These are phyloP conservation scores for Huntiella moniliformis DNA, from an alignment of 2,329 filamentous ascomycete genomes.

Conservation along the genomic window DNA sequence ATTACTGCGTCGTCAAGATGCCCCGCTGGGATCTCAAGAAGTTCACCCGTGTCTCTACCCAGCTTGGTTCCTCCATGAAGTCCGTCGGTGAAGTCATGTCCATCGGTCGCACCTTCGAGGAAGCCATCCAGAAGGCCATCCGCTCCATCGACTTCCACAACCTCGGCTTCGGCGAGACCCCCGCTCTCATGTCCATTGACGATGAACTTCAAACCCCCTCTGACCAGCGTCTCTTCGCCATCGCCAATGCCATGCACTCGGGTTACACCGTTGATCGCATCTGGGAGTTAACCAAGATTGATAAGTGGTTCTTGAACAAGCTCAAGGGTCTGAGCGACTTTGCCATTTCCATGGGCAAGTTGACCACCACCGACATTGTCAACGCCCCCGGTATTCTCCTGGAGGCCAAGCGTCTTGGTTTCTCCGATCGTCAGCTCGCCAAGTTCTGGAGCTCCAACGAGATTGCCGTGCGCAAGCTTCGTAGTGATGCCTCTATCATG, in stretches of 20 bases:
- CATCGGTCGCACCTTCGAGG: slow-evolving; percentile 90
- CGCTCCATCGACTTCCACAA: slow-evolving; percentile 90
- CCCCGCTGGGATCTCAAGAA: slow-evolving; percentile 98
- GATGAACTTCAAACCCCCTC: slow-evolving; percentile 93
- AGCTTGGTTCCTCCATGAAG: slow-evolving; percentile 97
- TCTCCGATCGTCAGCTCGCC: slow-evolving; percentile 82
- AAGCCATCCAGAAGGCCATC: slow-evolving; percentile 96
- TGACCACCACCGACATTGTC: slow-evolving; percentile 44
- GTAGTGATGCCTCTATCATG: slow-evolving; percentile 69
- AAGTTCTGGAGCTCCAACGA: slow-evolving; percentile 93
- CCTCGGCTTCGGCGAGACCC: slow-evolving; percentile 77
- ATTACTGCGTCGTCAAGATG: slow-evolving; percentile 98
- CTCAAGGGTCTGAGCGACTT: slow-evolving; percentile 86
- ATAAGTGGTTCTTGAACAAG: slow-evolving; percentile 93
- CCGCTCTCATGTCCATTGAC: slow-evolving; percentile 82
- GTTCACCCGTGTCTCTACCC: slow-evolving; percentile 88
- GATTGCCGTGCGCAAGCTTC: slow-evolving; percentile 64
- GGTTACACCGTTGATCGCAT: slow-evolving; percentile 94
- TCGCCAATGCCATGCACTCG: slow-evolving; percentile 90
- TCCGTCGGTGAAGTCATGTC: slow-evolving; percentile 98
- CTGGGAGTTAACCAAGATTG: slow-evolving; percentile 95
- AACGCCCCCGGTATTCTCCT: slow-evolving; percentile 48
- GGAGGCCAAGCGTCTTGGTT: slow-evolving; percentile 82
- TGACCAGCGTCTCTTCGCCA: slow-evolving; percentile 90
- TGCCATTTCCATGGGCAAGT: slow-evolving; percentile 55